These are phyloP conservation scores for Apiotrichum siamense DNA, from an alignment of 1,284 basidiomycete genomes.

Conservation along the genomic window DNA sequence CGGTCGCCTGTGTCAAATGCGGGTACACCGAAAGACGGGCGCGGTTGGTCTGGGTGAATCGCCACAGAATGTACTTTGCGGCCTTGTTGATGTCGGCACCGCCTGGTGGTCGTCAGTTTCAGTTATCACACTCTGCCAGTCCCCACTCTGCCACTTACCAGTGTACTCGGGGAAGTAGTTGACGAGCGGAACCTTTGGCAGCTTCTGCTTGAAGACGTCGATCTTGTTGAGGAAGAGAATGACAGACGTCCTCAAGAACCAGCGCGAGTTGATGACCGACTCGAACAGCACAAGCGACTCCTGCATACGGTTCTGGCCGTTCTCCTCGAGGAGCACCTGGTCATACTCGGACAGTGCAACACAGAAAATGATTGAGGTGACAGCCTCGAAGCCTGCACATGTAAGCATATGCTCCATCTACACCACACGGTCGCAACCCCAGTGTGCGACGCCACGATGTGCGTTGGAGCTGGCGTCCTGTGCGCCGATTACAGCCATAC, in stretches of 20 bases:
- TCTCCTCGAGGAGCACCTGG: constrained; percentile 73
- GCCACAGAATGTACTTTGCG: constrained; percentile 95
- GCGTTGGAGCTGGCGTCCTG: neutral
- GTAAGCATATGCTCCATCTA: neutral
- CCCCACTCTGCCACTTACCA: constrained; percentile 21
- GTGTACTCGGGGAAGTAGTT: constrained; percentile 93
- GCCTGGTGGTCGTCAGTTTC: constrained; percentile 33
- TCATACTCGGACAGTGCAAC: constrained; percentile 92
- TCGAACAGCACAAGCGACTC: constrained; percentile 92
- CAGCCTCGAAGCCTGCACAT: constrained; percentile 66
- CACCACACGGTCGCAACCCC: too few relatives aligned
- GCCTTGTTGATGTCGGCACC: constrained; percentile 95
- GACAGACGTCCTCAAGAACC: constrained; percentile 90
- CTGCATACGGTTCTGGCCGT: constrained; percentile 81
- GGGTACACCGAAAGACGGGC: constrained; percentile 84
- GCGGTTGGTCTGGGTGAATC: constrained; percentile 91
- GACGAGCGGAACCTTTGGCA: constrained; percentile 79
- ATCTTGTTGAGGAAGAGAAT: constrained; percentile 95
- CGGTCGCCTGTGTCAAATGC: constrained; percentile 61
- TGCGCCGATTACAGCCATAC: neutral
- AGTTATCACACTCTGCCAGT: neutral
- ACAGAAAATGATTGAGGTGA: constrained; percentile 93
- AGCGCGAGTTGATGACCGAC: constrained; percentile 92
- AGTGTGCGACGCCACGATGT: too few relatives aligned
- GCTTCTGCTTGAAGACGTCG: constrained; percentile 88